A percentile compares a stretch with the other conserved stretches of the same genome.
phyloP scores from a whole-genome alignment of 2,329 filamentous ascomycete genomes.

The Metarhizium humberi region DNA sequence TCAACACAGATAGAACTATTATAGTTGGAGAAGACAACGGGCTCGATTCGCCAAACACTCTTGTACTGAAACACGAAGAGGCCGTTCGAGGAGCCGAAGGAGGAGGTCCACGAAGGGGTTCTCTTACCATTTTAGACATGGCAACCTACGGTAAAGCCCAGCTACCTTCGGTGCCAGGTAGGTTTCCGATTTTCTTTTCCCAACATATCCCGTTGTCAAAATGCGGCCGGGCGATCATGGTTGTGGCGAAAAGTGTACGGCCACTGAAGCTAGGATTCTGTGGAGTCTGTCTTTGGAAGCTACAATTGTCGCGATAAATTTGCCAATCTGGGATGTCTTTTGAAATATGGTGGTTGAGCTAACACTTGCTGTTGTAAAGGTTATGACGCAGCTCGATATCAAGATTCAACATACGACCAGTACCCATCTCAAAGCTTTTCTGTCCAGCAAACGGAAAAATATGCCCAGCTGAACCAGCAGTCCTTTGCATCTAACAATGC shows the following conservation, averaged over 20 bases:
- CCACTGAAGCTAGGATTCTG: background rate
- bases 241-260: background rate
- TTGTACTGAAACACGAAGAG: slow-evolving; percentile 48
- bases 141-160: slow-evolving; percentile 64
- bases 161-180: slow-evolving; percentile 72
- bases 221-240: background rate
- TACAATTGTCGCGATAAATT: background rate
- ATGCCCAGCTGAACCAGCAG: slow-evolving; percentile 43
- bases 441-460: slow-evolving; percentile 39
- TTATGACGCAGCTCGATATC: slow-evolving; percentile 52
- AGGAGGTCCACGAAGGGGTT: slow-evolving; percentile 46
- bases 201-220: background rate
- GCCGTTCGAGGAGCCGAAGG: slow-evolving; percentile 42
- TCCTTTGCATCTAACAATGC: slow-evolving; percentile 52
- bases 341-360: background rate
- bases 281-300: background rate
- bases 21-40: slow-evolving; percentile 46
- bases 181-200: slow-evolving; percentile 29
- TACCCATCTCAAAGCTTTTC: slow-evolving; percentile 40
- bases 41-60: slow-evolving; percentile 47
- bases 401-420: slow-evolving; percentile 44
- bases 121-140: slow-evolving; percentile 35
- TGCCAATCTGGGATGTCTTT: background rate
- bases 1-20: slow-evolving; percentile 44
- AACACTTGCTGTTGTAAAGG: slow-evolving; percentile 25